Conservation (phyloP, 345 rosid species). For the Pistacia vera region DNA sequence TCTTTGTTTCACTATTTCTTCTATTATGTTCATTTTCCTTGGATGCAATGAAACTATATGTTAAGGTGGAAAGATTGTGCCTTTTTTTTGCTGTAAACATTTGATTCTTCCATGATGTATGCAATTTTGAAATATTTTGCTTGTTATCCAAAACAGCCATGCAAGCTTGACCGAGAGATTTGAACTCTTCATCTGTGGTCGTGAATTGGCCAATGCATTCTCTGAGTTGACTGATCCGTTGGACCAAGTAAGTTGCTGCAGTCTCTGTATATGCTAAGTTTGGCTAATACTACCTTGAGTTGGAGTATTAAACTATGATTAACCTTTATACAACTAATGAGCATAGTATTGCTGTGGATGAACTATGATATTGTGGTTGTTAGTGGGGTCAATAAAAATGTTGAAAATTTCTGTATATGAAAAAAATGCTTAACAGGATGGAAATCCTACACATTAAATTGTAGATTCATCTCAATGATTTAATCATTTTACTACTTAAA, state of each 20-base stretch:
- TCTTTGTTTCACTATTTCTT: background rate
- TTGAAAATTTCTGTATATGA: background rate
- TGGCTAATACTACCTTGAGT: too few species aligned
- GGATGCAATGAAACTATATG: background rate
- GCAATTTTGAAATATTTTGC: background rate
- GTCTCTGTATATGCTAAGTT: conserved; percentile 3
- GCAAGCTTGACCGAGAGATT: conserved; percentile 90
- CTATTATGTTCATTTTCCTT: background rate
- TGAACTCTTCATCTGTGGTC: conserved; percentile 94
- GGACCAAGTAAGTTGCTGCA: conserved; percentile 68
- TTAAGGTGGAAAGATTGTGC: background rate
- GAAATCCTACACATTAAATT: background rate
- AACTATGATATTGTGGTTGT: background rate
- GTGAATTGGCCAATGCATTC: conserved; percentile 96
- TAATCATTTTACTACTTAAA: background rate
- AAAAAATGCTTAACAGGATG: background rate
- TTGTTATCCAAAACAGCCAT: conserved; percentile 36
- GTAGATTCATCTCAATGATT: background rate
- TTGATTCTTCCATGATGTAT: background rate
- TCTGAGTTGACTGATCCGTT: conserved; percentile 92
- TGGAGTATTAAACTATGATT: background rate
- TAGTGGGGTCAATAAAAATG: background rate
- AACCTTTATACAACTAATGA: background rate
- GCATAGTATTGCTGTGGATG: background rate
- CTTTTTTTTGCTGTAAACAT: background rate